Conservation (phyloP, 805 yeast genomes). For the Myxozyma melibiosi region DNA sequence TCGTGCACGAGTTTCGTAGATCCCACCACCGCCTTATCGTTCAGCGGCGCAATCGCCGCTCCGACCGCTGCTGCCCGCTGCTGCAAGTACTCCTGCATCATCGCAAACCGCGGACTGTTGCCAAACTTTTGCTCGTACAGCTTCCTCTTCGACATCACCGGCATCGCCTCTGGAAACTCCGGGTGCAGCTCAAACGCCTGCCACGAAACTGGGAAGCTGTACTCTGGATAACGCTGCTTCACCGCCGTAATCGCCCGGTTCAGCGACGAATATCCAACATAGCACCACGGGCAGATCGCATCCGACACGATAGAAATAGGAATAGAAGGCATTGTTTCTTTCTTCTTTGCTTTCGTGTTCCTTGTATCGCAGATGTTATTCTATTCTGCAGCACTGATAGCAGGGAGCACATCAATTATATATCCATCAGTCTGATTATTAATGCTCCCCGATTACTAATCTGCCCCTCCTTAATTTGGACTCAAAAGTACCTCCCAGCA, state of each 20-base stretch:
- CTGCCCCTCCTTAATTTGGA: no score
- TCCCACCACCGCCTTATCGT: slow-evolving; percentile 15
- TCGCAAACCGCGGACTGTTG: slow-evolving; percentile 8
- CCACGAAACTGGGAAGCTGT: slow-evolving; percentile 17
- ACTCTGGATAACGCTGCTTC: slow-evolving; percentile 11
- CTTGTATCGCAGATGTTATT: no score
- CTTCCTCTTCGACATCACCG: slow-evolving; percentile 12
- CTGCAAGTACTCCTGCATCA: slow-evolving; percentile 11
- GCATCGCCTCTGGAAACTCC: slow-evolving; percentile 1
- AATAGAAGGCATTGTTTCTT: slow-evolving; percentile 14
- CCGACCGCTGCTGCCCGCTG: slow-evolving; percentile 18
- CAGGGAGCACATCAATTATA: no score
- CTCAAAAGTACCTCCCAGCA: no score
- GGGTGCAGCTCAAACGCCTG: slow-evolving; percentile 28
- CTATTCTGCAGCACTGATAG: no score
- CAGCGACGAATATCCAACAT: slow-evolving; percentile 24
- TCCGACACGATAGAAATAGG: slow-evolving; percentile 25
- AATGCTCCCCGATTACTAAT: no score
- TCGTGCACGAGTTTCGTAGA: slow-evolving; percentile 25
- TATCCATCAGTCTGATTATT: no score
- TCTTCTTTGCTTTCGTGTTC: no score
- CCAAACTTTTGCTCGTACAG: slow-evolving; percentile 15
- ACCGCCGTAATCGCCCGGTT: slow-evolving; percentile 20
- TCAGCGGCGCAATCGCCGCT: slow-evolving; percentile 8
- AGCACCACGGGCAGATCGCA: slow-evolving; percentile 32